A percentile compares a stretch with the other conserved stretches of the same genome.
These are phyloP conservation scores for Citrus sp. DNA, from an alignment of 345 rosid species.

Conservation along the genomic window DNA sequence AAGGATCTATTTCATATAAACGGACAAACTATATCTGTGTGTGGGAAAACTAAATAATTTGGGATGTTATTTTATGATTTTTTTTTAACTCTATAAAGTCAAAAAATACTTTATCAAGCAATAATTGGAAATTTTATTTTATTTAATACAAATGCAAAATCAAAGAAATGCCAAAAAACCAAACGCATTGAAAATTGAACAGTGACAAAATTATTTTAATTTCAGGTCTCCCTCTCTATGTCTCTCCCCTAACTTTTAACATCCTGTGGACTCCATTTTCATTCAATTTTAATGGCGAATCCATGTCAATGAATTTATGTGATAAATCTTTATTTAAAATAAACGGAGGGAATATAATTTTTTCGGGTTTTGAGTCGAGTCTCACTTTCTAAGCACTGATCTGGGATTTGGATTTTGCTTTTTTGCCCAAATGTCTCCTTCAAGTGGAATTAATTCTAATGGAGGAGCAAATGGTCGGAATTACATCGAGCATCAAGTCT, in stretches of 20 bases:
- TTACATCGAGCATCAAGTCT: constrained; percentile 49
- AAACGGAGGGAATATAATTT: neutral
- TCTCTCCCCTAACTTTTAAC: neutral
- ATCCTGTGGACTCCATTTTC: neutral
- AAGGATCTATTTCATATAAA: neutral
- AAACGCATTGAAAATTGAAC: neutral
- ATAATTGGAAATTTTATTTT: neutral
- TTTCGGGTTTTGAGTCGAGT: neutral
- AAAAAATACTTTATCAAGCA: neutral
- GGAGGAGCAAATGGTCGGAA: constrained; percentile 22
- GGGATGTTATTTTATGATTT: neutral
- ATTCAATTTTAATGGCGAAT: neutral
- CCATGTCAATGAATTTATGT: neutral
- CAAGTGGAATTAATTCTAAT: constrained; percentile 16
- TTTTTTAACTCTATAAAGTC: neutral
- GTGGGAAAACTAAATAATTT: neutral
- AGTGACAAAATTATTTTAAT: neutral
- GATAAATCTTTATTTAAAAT: neutral
- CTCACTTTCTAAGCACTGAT: constrained; percentile 1
- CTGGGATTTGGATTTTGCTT: constrained; percentile 5
- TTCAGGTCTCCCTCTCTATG: neutral
- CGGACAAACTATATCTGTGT: neutral
- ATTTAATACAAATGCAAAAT: neutral
- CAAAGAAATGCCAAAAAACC: neutral
- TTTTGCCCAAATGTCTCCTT: constrained; percentile 35